These are phyloP conservation scores for Pythium phragmitis DNA, from an alignment of 352 stramenopile genomes.

Conservation along the genomic window DNA sequence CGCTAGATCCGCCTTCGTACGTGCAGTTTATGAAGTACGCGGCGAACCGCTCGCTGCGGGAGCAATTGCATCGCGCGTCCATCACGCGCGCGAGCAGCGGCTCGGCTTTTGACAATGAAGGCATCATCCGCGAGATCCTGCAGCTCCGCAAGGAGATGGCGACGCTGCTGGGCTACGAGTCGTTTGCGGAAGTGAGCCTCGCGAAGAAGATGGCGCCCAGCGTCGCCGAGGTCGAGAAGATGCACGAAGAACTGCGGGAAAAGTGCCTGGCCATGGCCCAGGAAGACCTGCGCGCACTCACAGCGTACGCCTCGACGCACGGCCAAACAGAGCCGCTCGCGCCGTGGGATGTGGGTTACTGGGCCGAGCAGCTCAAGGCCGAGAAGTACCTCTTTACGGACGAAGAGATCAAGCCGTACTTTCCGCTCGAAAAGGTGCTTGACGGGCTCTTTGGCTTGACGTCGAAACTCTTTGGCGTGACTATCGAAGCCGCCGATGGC, in stretches of 20 bases:
- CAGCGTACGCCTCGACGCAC: conserved; percentile 77
- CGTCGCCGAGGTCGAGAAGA: conserved; percentile 89
- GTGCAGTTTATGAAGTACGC: conserved; percentile 96
- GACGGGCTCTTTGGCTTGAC: conserved; percentile 96
- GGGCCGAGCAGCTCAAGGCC: conserved; percentile 94
- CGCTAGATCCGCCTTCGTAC: conserved; percentile 94
- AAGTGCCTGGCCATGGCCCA: conserved; percentile 91
- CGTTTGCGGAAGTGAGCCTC: conserved; percentile 92
- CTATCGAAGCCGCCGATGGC: conserved; percentile 83
- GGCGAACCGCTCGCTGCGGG: conserved; percentile 87
- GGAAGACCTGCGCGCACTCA: conserved; percentile 91
- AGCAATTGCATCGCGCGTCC: conserved; percentile 93
- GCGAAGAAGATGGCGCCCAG: conserved; percentile 96
- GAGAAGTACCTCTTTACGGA: conserved; percentile 95
- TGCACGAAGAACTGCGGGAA: conserved; percentile 91
- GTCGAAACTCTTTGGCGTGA: conserved; percentile 93
- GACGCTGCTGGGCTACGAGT: conserved; percentile 91
- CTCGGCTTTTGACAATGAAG: conserved; percentile 89
- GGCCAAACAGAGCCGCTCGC: conserved; percentile 78
- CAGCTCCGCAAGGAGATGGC: conserved; percentile 91
- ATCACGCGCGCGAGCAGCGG: conserved; percentile 88
- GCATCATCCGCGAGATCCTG: conserved; percentile 93
- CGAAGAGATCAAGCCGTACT: conserved; percentile 97
- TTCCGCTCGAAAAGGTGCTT: conserved; percentile 93
- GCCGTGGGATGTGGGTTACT: conserved; percentile 95